Percentiles rank a stretch among this genome's conserved stretches.
Evolutionary conservation across 768 basidiomycete species (phyloP).

Genomic region (Termitomyces titanicus): DNA sequence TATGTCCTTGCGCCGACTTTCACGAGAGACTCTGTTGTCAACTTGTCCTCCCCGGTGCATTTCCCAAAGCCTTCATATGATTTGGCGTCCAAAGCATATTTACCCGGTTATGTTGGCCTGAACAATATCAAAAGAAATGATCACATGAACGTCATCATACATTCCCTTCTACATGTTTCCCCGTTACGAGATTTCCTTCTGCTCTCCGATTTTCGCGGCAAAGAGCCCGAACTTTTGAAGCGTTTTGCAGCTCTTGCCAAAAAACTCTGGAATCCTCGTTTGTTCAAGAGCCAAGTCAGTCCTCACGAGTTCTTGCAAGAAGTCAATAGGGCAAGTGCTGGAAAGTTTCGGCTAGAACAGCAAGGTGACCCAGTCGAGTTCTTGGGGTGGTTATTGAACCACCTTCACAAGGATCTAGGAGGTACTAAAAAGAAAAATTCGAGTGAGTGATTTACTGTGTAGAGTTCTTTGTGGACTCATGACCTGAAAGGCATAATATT

Average conservation of each 20-base stretch:
- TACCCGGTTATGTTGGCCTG: slow-evolving; percentile 91
- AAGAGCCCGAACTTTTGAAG: slow-evolving; percentile 82
- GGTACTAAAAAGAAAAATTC: slow-evolving; percentile 92
- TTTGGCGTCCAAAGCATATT: slow-evolving; percentile 73
- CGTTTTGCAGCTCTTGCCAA: slow-evolving; percentile 86
- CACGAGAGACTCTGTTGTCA: slow-evolving; percentile 51
- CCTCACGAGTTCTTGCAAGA: slow-evolving; percentile 99
- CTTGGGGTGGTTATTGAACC: slow-evolving; percentile 91
- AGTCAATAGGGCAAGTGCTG: slow-evolving; percentile 83
- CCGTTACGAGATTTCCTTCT: slow-evolving; percentile 87
- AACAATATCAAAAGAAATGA: slow-evolving; percentile 98
- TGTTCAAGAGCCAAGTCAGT: slow-evolving; percentile 97
- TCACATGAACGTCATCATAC: slow-evolving; percentile 96
- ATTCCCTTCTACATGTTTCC: slow-evolving; percentile 86
- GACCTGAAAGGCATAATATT: slow-evolving; percentile 75
- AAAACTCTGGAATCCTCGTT: slow-evolving; percentile 92
- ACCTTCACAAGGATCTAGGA: slow-evolving; percentile 87
- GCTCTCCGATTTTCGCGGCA: slow-evolving; percentile 67
- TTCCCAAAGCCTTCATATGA: slow-evolving; percentile 81
- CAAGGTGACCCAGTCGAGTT: slow-evolving; percentile 98
- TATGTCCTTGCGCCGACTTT: slow-evolving; percentile 90
- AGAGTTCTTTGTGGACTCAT: slow-evolving; percentile 16
- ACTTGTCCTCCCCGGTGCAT: slow-evolving; percentile 54
- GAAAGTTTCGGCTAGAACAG: slow-evolving; percentile 89
- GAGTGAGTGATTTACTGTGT: slow-evolving; percentile 49